Evolutionary conservation across 306 rosid genomes (phyloP), one percentile per base, ranked within the genome.

Genomic region (Castanea sativa): DNA sequence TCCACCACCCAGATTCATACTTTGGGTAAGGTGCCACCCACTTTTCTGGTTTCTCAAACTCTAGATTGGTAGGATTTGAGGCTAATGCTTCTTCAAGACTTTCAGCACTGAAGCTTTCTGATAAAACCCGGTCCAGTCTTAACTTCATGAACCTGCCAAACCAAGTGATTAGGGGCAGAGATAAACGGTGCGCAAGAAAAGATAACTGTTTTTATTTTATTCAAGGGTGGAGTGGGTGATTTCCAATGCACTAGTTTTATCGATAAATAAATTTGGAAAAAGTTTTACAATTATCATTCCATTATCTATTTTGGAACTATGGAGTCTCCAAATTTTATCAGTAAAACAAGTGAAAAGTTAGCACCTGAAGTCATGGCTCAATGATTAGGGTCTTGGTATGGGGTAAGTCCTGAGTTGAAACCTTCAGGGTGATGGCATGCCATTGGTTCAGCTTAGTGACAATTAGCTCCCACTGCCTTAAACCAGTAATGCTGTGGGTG

Each of bases 1-100:
- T 87, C 99, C 99, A 93, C 98, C 99, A 96, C 55, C 90, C 99
- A 69, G 2, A 87, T 84, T 96, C 92, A 76, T 96, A 96, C 86
- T 96, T 96, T 5, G 93, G 84, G 77, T 96, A 93, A 5, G 98
- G 99, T 63, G 99, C 99, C 81, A 89, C 96, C 99, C 98, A 96
- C 38, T 93, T 96, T 27, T 80, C 90, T 45, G 98, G 99, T 85
- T 89, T 91, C 87, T 85, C 88, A 84, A 96, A 96, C 73, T 93
- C 86, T 30, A 96, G 78, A 32, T 87, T 82, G 74, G 92, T 84
- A 56, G 99, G 99, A 86, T 73, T 93, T 58, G 91, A 91, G 79
- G 94, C 97, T 41, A 96, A 80, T 30, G 97, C 98, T 81, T 90
- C 93, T 79, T 91, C 93, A 59, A 91, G 68, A 83, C 87, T 91